Conservation (phyloP, 805 yeast species). For the Clavispora phyllophila region DNA sequence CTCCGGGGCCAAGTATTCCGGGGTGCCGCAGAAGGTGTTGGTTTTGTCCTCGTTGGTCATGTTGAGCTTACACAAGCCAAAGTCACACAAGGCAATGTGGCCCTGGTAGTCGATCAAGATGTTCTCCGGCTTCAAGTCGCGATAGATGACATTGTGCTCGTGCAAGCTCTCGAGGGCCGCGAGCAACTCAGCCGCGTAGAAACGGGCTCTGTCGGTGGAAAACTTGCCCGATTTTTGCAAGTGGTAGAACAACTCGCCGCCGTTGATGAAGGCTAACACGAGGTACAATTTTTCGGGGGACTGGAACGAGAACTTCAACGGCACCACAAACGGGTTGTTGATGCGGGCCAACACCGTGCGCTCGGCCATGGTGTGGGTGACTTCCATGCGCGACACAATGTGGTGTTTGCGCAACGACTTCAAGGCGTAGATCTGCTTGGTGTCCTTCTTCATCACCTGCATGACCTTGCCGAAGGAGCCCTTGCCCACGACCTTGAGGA, state of each 20-base stretch:
- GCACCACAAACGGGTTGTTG: constrained; percentile 92
- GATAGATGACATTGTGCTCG: constrained; percentile 84
- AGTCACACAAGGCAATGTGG: constrained; percentile 95
- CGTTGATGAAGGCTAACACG: constrained; percentile 89
- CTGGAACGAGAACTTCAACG: constrained; percentile 92
- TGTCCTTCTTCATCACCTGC: constrained; percentile 96
- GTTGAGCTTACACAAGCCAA: constrained; percentile 92
- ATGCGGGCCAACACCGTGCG: constrained; percentile 74
- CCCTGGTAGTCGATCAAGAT: constrained; percentile 93
- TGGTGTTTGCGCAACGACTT: constrained; percentile 93
- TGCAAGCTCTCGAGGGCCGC: constrained; percentile 92
- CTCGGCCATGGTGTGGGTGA: constrained; percentile 70
- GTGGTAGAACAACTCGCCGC: constrained; percentile 95
- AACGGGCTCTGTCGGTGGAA: constrained; percentile 81
- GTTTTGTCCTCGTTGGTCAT: constrained; percentile 87
- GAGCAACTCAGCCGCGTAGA: constrained; percentile 89
- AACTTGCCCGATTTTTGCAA: constrained; percentile 87
- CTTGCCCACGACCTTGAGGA: constrained; percentile 92
- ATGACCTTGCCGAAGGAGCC: constrained; percentile 98
- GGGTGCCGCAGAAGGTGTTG: constrained; percentile 96
- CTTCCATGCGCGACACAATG: constrained; percentile 90
- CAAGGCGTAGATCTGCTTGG: constrained; percentile 89
- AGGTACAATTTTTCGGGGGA: constrained; percentile 91
- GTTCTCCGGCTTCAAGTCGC: constrained; percentile 96
- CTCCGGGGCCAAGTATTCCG: constrained; percentile 96